Evolutionary conservation across 2,329 filamentous ascomycete genomes (phyloP).

Genomic region (Coniochaeta prunicola): DNA sequence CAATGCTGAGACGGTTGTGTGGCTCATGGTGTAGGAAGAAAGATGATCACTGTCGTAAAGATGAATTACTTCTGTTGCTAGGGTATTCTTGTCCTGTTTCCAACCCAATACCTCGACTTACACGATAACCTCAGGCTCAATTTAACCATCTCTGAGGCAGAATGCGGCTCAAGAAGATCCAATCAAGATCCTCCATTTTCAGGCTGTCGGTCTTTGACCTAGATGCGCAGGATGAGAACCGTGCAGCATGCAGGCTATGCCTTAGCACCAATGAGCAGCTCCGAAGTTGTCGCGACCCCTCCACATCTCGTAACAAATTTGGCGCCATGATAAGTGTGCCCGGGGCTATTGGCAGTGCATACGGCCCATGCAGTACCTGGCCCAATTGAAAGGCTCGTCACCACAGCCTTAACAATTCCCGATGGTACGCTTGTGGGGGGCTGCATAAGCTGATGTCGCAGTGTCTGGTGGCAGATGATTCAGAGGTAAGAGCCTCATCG

Average conservation of each 20-base stretch:
- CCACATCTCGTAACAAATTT: not conserved
- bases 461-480: not conserved
- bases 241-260: not conserved
- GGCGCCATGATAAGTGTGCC: not conserved
- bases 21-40: not conserved
- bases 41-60: not conserved
- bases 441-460: not conserved
- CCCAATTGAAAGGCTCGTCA: not conserved
- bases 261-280: not conserved
- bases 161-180: not conserved
- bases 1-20: not conserved
- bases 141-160: not conserved
- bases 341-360: not conserved
- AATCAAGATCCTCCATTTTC: not conserved
- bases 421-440: not conserved
- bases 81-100: not conserved
- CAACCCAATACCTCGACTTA: not conserved
- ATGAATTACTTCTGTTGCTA: not conserved
- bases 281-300: not conserved
- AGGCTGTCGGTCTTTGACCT: not conserved
- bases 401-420: not conserved
- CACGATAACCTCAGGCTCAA: not conserved
- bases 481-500: not conserved
- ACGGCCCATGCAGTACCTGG: not conserved
- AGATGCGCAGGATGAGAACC: not conserved